phyloP scores from a whole-genome alignment of 2,329 filamentous ascomycete species.

The Curvularia eragrostidis region DNA sequence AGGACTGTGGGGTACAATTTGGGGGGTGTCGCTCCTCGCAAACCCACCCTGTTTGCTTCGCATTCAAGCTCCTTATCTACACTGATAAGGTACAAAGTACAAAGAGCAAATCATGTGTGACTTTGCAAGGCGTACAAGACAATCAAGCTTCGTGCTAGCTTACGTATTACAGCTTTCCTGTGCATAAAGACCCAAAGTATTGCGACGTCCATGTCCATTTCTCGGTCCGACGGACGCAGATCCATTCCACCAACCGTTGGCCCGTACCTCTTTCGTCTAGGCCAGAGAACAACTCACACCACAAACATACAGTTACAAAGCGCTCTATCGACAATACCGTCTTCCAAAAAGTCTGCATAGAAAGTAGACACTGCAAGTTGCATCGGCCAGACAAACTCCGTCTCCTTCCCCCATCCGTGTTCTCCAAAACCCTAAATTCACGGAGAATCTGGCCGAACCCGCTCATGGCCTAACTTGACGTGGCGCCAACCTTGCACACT shows the following conservation, averaged over 20 bases:
- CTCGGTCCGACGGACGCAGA: background rate
- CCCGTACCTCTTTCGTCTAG: background rate
- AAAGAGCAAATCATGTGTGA: background rate
- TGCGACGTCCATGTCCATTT: background rate
- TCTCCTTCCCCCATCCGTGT: background rate
- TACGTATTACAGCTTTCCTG: background rate
- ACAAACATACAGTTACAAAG: background rate
- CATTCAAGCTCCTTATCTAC: background rate
- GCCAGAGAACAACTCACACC: background rate
- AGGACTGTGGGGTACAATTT: background rate
- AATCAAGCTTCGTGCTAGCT: background rate
- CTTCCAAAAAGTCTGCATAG: background rate
- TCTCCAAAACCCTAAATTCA: background rate
- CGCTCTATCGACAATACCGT: background rate
- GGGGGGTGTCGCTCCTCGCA: background rate
- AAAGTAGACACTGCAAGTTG: background rate
- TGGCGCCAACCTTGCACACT: conserved; percentile 1
- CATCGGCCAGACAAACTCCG: background rate
- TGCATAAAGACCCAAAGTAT: background rate
- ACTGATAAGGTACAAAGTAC: background rate
- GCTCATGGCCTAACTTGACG: background rate
- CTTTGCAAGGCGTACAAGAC: background rate
- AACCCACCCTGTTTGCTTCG: background rate
- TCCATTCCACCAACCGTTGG: background rate
- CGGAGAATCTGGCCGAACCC: conserved; percentile 1